Percentiles rank a stretch among this genome's conserved stretches.
Evolutionary conservation across 2,329 filamentous ascomycete genomes (phyloP).

Genomic region (Albifimbria verrucaria): DNA sequence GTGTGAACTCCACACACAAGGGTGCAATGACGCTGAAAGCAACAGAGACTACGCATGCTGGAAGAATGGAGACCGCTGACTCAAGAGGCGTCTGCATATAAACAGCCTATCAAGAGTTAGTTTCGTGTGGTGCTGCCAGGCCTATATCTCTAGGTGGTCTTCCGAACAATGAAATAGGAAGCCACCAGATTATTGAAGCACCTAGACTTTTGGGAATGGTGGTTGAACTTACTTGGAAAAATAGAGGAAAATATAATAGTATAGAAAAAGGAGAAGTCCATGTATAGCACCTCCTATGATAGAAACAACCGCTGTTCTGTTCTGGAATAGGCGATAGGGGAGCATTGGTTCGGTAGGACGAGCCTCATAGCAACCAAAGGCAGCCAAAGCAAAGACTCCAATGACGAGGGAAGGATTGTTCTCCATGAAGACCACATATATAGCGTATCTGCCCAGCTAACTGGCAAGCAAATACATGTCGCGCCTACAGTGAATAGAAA

Average conservation of each 20-base stretch:
- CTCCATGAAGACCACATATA: slow-evolving; percentile 29
- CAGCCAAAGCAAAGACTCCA: slow-evolving; percentile 20
- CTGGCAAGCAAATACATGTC: slow-evolving; percentile 22
- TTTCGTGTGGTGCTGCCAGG: no score
- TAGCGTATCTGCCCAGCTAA: slow-evolving; percentile 29
- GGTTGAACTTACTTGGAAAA: no score
- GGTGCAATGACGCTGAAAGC: slow-evolving; percentile 3
- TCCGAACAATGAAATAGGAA: no score
- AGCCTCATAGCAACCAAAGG: slow-evolving; percentile 25
- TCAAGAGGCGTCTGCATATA: slow-evolving; percentile 21
- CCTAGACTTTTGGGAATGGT: no score
- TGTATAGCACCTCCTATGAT: slow-evolving; percentile 24
- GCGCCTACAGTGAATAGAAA: slow-evolving; percentile 19
- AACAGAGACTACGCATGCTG: slow-evolving; percentile 3
- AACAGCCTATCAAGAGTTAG: no score
- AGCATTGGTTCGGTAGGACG: slow-evolving; percentile 22
- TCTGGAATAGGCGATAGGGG: slow-evolving; percentile 24
- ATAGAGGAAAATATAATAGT: slow-evolving; percentile 26
- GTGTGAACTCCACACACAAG: not conserved
- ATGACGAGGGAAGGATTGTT: slow-evolving; percentile 29
- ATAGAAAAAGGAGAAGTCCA: slow-evolving; percentile 24
- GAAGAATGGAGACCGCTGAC: slow-evolving; percentile 24
- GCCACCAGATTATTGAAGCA: no score
- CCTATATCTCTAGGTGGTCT: no score
- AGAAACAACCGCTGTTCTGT: slow-evolving; percentile 20